Conservation (phyloP, 768 basidiomycete genomes). For the Auriscalpium microsporum region DNA sequence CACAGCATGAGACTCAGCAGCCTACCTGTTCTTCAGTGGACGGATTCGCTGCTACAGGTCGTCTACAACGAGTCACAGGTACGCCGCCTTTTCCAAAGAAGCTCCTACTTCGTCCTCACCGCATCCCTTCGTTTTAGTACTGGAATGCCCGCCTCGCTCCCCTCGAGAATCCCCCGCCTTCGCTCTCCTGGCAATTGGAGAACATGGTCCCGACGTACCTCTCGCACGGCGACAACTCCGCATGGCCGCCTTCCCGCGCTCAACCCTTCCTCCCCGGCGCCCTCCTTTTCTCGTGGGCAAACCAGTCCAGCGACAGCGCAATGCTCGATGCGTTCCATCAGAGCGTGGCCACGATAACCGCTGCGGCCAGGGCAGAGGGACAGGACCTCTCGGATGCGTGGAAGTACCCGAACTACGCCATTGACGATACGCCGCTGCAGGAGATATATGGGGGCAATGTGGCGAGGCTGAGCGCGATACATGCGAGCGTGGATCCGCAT, state of each 20-base stretch:
- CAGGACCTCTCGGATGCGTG: not conserved
- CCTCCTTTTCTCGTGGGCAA: not conserved
- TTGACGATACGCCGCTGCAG: constrained; percentile 3
- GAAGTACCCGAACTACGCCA: constrained; percentile 7
- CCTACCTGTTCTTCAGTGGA: not conserved
- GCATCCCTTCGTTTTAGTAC: no score
- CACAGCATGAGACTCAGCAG: no score
- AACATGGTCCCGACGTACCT: not conserved
- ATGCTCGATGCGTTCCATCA: no score
- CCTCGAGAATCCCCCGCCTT: not conserved
- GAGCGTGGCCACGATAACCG: not conserved
- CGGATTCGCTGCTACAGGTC: no score
- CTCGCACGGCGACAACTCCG: constrained; percentile 3
- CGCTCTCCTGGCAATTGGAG: not conserved
- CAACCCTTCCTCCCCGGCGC: not conserved
- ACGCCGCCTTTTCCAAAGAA: no score
- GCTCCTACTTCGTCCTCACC: no score
- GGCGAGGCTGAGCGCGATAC: not conserved
- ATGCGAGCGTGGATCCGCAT: constrained; percentile 5
- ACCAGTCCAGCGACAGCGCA: no score
- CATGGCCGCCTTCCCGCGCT: constrained; percentile 6
- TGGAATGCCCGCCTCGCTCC: no score
- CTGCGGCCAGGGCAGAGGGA: constrained; percentile 7
- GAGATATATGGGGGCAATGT: constrained; percentile 10
- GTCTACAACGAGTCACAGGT: no score